Base-by-base conservation (phyloP, 2,329 filamentous ascomycete genomes). In the Mycocentrospora acerina region DNA sequence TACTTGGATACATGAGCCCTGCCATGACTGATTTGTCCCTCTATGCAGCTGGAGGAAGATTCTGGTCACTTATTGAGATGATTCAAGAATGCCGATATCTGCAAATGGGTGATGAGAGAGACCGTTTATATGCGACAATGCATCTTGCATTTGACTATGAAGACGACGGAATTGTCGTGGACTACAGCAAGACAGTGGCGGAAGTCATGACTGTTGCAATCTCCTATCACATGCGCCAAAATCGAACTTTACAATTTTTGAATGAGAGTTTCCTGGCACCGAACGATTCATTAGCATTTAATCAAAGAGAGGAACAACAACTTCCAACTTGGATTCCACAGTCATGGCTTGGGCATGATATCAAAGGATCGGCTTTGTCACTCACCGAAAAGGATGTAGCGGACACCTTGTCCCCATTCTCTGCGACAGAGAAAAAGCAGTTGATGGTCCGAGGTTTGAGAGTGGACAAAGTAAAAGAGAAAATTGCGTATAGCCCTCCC, bases 81-180 rank as follows among this genome's bases (percentile, higher is more conserved):
- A 24, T 9, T 19, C 15, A 15, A 2, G 4, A 3, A 7, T 22
- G n/a, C n/a, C 8, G 11, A 3, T 4, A 9, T 3, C 27, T 37
- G 7, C 13, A n/a, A 8, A 30, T 37, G 14, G 24, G 13, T n/a
- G 19, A 37, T 25, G 7, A 19, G 8, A 27, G 28, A 24, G 38
- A 41, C 16, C 33, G 27, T 4, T 8, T 41, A 3, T 41, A 41
- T 14, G 38, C 38, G 3, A 9, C 36, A 5, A 41, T 41, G 38
- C 33, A 41, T 24, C 17, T 41, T 8, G 38, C 37, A 2, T 8
- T 2, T 3, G 37, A 40, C 16, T 41, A 41, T 11, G 14, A 36
- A 18, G 28, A 41, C 4, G 38, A 24, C 13, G 29, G 24, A 8
- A 36, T 36, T 7, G 14, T 17, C 8, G 38, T 36, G 9, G 33